Evolutionary conservation across 2,329 filamentous ascomycete species (phyloP).

Genomic region (Penicillium sp.): DNA sequence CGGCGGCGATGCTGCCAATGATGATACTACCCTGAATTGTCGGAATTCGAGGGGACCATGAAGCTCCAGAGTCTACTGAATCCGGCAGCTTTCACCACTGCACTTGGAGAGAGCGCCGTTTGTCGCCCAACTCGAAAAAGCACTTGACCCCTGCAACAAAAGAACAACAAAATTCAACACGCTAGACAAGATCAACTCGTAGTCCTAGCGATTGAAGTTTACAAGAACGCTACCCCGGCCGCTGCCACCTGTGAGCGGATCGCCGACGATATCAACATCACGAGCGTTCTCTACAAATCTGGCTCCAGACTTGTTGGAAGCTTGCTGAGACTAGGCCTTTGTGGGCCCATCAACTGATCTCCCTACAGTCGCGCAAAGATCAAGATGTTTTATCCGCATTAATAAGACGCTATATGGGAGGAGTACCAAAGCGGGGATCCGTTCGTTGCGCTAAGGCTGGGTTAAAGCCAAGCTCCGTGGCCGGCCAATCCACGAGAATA

Average conservation of each 20-base stretch:
- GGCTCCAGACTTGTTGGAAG: constrained; percentile 93
- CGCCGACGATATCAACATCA: constrained; percentile 98
- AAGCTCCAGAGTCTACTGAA: too few relatives aligned
- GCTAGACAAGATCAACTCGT: constrained; percentile 94
- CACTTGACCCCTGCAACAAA: constrained; percentile 96
- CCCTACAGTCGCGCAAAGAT: constrained; percentile 83
- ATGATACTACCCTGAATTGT: too few relatives aligned
- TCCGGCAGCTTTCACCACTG: constrained; percentile 35
- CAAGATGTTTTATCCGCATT: constrained; percentile 62
- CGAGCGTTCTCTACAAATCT: constrained; percentile 99
- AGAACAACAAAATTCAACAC: constrained; percentile 97
- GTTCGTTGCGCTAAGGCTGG: too few relatives aligned
- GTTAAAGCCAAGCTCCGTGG: too few relatives aligned
- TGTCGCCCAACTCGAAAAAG: constrained; percentile 91
- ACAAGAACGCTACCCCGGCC: constrained; percentile 97
- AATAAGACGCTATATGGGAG: too few relatives aligned
- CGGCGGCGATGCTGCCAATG: too few relatives aligned
- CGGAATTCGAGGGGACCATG: too few relatives aligned
- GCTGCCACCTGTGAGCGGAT: constrained; percentile 86
- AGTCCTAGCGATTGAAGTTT: constrained; percentile 92
- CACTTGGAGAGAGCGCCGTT: constrained; percentile 43
- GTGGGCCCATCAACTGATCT: constrained; percentile 20
- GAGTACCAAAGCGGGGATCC: too few relatives aligned
- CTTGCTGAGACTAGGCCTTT: not conserved
- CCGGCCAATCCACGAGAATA: too few relatives aligned